phyloP scores from a whole-genome alignment of 2,329 filamentous ascomycete species.

The Colletotrichum liaoningense region DNA sequence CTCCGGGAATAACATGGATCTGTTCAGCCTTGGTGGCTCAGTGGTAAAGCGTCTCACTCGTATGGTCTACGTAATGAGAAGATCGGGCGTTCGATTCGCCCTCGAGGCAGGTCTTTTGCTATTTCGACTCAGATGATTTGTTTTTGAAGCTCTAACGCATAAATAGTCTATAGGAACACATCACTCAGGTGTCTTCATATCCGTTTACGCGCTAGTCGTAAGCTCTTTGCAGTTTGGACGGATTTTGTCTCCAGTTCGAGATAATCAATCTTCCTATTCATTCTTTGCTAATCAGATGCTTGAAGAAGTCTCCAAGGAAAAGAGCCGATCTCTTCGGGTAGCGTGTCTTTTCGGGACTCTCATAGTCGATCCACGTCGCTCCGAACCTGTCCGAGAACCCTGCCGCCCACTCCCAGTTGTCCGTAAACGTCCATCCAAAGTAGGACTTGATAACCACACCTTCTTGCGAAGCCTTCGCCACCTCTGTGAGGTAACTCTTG shows the following conservation, averaged over 20 bases:
- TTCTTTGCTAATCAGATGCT: conserved; percentile 40
- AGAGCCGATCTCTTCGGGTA: conserved; percentile 48
- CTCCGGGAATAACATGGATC: background rate
- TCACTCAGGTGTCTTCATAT: too few relatives aligned
- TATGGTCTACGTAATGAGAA: conserved; percentile 24
- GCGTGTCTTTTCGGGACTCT: conserved; percentile 47
- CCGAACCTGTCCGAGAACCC: conserved; percentile 54
- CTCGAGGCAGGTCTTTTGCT: conserved; percentile 22
- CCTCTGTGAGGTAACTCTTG: conserved; percentile 49
- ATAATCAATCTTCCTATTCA: background rate
- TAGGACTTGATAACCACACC: conserved; percentile 52
- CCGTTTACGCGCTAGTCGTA: too few relatives aligned
- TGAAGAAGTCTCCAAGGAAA: conserved; percentile 44
- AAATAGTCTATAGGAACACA: background rate
- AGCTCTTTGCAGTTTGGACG: too few relatives aligned
- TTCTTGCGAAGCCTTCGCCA: conserved; percentile 50
- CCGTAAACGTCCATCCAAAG: conserved; percentile 55
- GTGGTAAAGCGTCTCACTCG: conserved; percentile 37
- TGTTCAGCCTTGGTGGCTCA: conserved; percentile 32
- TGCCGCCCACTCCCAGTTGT: conserved; percentile 59
- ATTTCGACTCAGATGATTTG: fast-evolving
- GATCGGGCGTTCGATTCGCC: conserved; percentile 37
- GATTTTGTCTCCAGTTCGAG: too few relatives aligned
- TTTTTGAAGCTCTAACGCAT: background rate
- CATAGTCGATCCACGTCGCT: conserved; percentile 53